phyloP scores from a whole-genome alignment of 1,284 basidiomycete genomes.

The Mycosarcoma maydis region DNA sequence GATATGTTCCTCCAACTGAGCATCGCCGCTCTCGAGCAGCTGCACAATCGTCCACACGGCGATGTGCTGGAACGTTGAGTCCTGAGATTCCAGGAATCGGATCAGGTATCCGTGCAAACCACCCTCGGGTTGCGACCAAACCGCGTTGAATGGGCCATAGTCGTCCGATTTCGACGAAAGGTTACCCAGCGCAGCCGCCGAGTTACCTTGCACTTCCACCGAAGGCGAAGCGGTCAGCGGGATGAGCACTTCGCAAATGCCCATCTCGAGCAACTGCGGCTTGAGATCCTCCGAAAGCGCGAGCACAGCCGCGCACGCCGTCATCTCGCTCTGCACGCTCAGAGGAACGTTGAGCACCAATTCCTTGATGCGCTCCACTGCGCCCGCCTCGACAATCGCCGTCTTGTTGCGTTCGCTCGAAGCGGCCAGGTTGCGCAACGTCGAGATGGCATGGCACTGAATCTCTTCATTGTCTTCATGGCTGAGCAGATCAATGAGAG shows the following conservation, averaged over 20 bases:
- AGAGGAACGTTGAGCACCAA: slow-evolving; percentile 93
- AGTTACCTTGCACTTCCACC: slow-evolving; percentile 98
- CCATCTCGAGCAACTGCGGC: slow-evolving; percentile 84
- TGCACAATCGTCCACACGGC: slow-evolving; percentile 95
- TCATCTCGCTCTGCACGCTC: slow-evolving; percentile 99
- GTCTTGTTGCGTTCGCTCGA: slow-evolving; percentile 98
- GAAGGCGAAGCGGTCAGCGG: slow-evolving; percentile 94
- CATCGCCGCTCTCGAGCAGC: slow-evolving; percentile 89
- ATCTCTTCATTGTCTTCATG: slow-evolving; percentile 99
- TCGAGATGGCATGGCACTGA: slow-evolving; percentile 99
- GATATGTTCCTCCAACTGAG: slow-evolving; percentile 65
- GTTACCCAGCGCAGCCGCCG: slow-evolving; percentile 96
- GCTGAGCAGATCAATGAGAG: slow-evolving; percentile 91
- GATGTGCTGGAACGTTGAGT: slow-evolving; percentile 99
- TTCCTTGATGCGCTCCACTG: slow-evolving; percentile 97
- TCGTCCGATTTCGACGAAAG: slow-evolving; percentile 92
- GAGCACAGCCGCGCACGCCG: slow-evolving; percentile 85
- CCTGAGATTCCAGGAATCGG: slow-evolving; percentile 89
- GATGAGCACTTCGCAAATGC: slow-evolving; percentile 96
- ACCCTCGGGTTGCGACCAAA: slow-evolving; percentile 97
- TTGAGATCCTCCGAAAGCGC: slow-evolving; percentile 66
- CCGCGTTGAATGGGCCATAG: slow-evolving; percentile 95
- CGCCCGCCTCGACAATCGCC: slow-evolving; percentile 96
- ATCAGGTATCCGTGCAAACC: slow-evolving; percentile 95
- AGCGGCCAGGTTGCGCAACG: slow-evolving; percentile 93